phyloP scores from a whole-genome alignment of 2,329 filamentous ascomycete species.

The Colletotrichum spaethianum region DNA sequence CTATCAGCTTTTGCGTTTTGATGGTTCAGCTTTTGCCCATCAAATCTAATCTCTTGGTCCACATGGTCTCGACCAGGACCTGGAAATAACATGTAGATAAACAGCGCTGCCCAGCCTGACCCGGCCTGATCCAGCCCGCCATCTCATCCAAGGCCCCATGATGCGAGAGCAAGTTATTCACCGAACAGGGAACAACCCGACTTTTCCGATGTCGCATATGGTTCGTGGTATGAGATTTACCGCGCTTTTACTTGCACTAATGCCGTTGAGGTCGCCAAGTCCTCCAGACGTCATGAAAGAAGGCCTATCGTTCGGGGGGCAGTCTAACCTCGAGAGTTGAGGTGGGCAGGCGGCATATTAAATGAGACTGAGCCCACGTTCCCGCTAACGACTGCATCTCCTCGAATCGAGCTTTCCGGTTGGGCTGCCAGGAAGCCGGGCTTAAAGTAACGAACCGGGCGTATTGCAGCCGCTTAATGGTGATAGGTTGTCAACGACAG shows the following conservation, averaged over 20 bases:
- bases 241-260: not conserved
- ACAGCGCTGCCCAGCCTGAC: not conserved
- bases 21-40: not conserved
- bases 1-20: not conserved
- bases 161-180: not conserved
- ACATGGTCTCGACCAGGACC: not conserved
- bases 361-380: not conserved
- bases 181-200: not conserved
- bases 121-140: not conserved
- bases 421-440: not conserved
- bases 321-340: not conserved
- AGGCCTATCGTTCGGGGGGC: conserved; percentile 9
- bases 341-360: not conserved
- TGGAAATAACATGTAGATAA: conserved; percentile 5
- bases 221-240: not conserved
- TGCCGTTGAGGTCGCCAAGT: not conserved
- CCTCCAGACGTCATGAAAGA: conserved; percentile 21
- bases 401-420: not conserved
- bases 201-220: not conserved
- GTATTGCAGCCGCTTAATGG: not conserved
- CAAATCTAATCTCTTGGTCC: not conserved
- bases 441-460: not conserved
- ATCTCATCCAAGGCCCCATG: not conserved
- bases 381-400: not conserved
- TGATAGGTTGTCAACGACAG: not conserved